Conservation (phyloP, 2,329 filamentous ascomycete species). For the Acephala macrosclerotiorum region DNA sequence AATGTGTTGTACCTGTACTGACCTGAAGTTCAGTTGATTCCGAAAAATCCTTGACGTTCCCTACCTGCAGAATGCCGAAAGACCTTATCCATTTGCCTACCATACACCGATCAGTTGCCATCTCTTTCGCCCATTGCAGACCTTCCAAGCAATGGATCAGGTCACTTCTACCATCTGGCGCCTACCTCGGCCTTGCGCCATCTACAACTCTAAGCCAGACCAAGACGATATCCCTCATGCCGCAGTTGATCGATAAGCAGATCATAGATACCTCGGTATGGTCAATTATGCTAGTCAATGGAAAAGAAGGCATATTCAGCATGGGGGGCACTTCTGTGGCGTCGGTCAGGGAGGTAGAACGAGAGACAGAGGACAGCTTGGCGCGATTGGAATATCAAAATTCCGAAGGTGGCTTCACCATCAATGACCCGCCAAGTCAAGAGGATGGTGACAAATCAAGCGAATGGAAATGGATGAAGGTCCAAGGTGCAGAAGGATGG, state of each 20-base stretch:
- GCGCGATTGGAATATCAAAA: neutral
- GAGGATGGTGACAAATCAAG: neutral
- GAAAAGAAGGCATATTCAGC: conserved; percentile 34
- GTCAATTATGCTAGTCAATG: conserved; percentile 35
- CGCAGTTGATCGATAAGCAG: conserved; percentile 30
- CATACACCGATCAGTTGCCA: conserved; percentile 19
- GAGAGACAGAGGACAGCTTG: conserved; percentile 20
- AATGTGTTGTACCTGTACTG: neutral
- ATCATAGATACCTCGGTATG: conserved; percentile 31
- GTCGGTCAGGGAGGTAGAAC: conserved; percentile 22
- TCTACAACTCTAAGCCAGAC: conserved; percentile 29
- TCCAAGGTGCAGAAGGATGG: conserved; percentile 37
- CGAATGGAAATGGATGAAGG: conserved; percentile 36
- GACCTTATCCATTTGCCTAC: conserved; percentile 30
- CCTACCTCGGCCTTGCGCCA: conserved; percentile 33
- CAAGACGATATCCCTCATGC: conserved; percentile 25
- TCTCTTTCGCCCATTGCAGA: conserved; percentile 36
- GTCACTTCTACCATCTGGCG: conserved; percentile 31
- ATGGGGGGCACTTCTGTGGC: conserved; percentile 31
- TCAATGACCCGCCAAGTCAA: conserved; percentile 13
- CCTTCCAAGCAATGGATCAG: conserved; percentile 33
- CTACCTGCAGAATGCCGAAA: conserved; percentile 29
- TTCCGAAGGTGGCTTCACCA: conserved; percentile 18
- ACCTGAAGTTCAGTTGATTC: conserved; percentile 23
- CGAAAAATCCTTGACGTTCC: conserved; percentile 26